Evolutionary conservation across 495 filamentous ascomycete species (phyloP), one percentile per base, ranked within the genome.

Genomic region (Hypoxylon perforatum): DNA sequence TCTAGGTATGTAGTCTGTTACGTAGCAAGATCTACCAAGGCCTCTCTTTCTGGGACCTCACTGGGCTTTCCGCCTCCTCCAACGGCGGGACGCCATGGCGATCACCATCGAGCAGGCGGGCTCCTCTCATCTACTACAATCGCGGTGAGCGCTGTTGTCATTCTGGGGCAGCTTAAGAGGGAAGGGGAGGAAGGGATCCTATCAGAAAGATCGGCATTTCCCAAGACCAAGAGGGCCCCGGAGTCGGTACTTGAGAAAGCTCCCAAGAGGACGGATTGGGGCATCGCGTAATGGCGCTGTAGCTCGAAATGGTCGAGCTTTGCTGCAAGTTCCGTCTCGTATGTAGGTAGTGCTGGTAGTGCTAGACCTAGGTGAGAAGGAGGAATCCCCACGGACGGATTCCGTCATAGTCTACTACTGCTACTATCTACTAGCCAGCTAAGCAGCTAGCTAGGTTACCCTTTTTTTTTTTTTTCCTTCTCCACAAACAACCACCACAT

Each of bases 181-280:
- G n/a, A n/a, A n/a, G n/a, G n/a, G n/a, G n/a, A n/a, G 30, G 30
- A 9, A 10, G 8, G 8, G 3, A 19, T 38, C 49, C 35, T 57
- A 61, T 61, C 63, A 57, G 42, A 61, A 39, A 58, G 64, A 67
- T 67, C 58, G 58, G 49, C 64, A n/a, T n/a, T n/a, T n/a, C n/a
- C n/a, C n/a, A n/a, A n/a, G 30, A 21, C 38, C 41, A n/a, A 54
- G 58, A 22, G 53, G 53, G 53, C n/a, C 19, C 57, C 56, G 51
- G 51, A 52, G 57, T 52, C 63, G 63, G 63, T 57, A 67, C 42
- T 61, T 56, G 19, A 15, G n/a, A 66, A 61, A 44, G 5, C 15
- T 2, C 41, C 35, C 51, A 39, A 58, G 30, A 48, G 18, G 44
- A 33, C 64, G 39, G 14, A 57, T 41, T 46, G 30, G 17, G 42